Percentiles rank a stretch among this genome's conserved stretches.
Evolutionary conservation across 805 yeast genomes (phyloP).

Genomic region (Teunomyces aglyptinius): DNA sequence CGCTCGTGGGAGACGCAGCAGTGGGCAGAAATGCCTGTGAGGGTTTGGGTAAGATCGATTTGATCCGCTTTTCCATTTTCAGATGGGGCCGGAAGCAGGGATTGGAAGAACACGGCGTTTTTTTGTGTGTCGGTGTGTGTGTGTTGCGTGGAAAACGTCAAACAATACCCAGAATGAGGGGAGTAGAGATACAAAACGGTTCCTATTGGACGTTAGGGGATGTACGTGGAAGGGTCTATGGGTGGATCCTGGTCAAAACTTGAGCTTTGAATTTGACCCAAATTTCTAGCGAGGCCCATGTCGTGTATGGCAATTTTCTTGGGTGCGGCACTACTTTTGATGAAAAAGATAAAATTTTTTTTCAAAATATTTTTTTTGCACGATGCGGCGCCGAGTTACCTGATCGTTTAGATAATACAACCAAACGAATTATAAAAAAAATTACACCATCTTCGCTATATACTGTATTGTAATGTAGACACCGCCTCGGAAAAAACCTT

Average conservation of each 20-base stretch:
- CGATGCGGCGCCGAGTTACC: background rate
- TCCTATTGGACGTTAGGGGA: too few species aligned
- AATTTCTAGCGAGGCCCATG: conserved; percentile 1
- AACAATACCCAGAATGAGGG: too few species aligned
- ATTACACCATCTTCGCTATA: too few species aligned
- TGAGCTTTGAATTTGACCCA: background rate
- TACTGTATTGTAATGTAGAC: too few species aligned
- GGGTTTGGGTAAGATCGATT: conserved; percentile 40
- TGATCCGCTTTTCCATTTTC: conserved; percentile 38
- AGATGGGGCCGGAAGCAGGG: background rate
- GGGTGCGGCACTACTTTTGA: conserved; percentile 14
- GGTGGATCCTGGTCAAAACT: too few species aligned
- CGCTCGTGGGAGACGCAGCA: background rate
- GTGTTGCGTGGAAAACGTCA: too few species aligned
- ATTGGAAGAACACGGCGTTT: conserved; percentile 12
- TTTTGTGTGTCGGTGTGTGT: background rate
- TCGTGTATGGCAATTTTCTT: conserved; percentile 1
- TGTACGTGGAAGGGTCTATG: too few species aligned
- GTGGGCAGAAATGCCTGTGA: background rate
- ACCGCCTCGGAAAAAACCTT: too few species aligned
- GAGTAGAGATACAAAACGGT: too few species aligned
- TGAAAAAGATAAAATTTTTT: conserved; percentile 30
- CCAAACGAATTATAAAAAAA: background rate
- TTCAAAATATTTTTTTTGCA: background rate
- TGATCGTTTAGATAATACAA: conserved; percentile 2